Evolutionary conservation across 1,139 yeast genomes (phyloP), one percentile per base, ranked within the genome.

Genomic region (Saccharomycopsis phalli): DNA sequence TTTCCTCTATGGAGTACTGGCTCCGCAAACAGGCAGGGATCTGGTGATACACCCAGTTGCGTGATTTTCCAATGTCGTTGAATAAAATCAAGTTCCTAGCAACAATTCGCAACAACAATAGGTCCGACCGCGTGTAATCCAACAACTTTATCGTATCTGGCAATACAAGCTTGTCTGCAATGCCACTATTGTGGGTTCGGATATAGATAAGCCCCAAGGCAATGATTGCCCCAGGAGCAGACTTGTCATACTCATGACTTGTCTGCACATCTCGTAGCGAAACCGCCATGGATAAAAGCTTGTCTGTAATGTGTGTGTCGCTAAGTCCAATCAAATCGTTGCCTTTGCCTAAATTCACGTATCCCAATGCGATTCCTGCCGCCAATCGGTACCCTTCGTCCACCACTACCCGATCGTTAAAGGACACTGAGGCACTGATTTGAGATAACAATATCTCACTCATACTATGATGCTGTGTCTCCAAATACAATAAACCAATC

Each of bases 281-380:
- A 0, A 71, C 66, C 0, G 88, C 81, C 38, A 79, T 61, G 1
- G 76, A 64, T 29, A 83, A 57, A 34, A 88, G 62, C 42, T 66
- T 68, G 46, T 81, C 87, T n/a, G 79, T 73, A 3, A 84, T 72
- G 52, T 72, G 80, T 0, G 83, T 72, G 54, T 83, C 94, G 50
- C 74, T 70, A 33, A 78, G 60, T 0, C 82, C 81, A 36, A 71
- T 64, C 39, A 79, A 61, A 45, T 73, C 75, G 44, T 71, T 68
- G 1, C 94, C 95, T 49, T 75, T 74, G 1, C 94, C 95, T 28
- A 87, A 60, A 53, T 88, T 87, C n/a, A 88, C 79, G 47, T 78
- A 72, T 0, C 99, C 99, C 20, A 88, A 60, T 0, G 95, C 75
- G 35, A 91, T 71, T 0, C 98, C 98, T 0, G 95, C 91, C 1